Percentiles rank a stretch among this genome's conserved stretches.
phyloP scores from a whole-genome alignment of 2,329 filamentous ascomycete genomes.

The Metarhizium robertsii region DNA sequence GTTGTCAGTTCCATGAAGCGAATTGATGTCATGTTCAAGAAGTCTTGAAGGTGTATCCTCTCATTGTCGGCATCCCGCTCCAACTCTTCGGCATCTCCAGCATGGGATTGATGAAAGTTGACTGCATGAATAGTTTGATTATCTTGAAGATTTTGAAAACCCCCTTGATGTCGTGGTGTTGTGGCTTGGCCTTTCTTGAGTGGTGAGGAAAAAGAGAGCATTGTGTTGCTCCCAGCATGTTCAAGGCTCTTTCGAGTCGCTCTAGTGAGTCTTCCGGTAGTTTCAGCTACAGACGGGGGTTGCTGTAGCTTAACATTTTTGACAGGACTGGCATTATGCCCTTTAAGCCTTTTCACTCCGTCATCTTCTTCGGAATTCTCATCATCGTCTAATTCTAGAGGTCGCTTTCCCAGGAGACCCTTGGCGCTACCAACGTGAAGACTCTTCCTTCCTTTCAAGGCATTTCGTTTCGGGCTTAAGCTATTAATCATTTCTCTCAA shows the following conservation, averaged over 20 bases:
- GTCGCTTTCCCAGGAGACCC: constrained; percentile 66
- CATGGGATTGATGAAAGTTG: constrained; percentile 31
- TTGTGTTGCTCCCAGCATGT: constrained; percentile 30
- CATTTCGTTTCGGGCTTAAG: constrained; percentile 65
- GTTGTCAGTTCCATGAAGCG: constrained; percentile 98
- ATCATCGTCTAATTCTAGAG: constrained; percentile 58
- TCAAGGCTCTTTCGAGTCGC: constrained; percentile 39
- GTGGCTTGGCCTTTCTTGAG: constrained; percentile 31
- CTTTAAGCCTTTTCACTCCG: constrained; percentile 60
- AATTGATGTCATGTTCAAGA: constrained; percentile 90
- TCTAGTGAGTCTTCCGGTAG: constrained; percentile 48
- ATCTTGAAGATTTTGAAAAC: constrained; percentile 45
- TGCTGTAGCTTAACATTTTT: constrained; percentile 64
- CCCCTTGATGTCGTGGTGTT: constrained; percentile 47
- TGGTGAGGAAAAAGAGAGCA: constrained; percentile 37
- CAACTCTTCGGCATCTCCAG: constrained; percentile 31
- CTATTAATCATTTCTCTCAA: constrained; percentile 70
- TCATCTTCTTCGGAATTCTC: constrained; percentile 51
- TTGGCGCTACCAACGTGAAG: constrained; percentile 65
- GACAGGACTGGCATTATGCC: constrained; percentile 65
- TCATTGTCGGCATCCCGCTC: constrained; percentile 43
- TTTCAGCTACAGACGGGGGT: constrained; percentile 58
- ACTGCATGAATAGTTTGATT: constrained; percentile 35
- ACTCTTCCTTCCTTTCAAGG: constrained; percentile 61
- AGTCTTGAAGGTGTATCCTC: constrained; percentile 78